A percentile compares a stretch with the other conserved stretches of the same genome.
These are phyloP conservation scores for Vitis hybrid DNA, from an alignment of 177 flowering plant genomes.

Conservation along the genomic window DNA sequence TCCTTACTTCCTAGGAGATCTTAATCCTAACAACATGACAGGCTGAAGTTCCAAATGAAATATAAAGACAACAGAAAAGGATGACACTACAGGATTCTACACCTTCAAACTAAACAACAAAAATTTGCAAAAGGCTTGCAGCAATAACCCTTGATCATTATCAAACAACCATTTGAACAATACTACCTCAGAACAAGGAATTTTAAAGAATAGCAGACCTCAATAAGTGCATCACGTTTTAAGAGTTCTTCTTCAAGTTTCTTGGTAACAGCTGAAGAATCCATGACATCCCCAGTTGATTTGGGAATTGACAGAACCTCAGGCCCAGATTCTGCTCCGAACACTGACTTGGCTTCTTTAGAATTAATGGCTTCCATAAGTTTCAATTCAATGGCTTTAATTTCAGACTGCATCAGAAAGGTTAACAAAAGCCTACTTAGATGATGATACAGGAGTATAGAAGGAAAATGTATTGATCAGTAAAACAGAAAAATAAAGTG, in stretches of 20 bases:
- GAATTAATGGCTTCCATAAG: constrained; percentile 57
- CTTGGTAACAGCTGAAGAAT: constrained; percentile 67
- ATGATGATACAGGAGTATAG: background rate
- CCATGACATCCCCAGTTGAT: constrained; percentile 45
- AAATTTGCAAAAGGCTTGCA: background rate
- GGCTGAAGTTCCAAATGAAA: background rate
- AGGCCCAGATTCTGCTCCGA: constrained; percentile 41
- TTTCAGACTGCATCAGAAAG: constrained; percentile 53
- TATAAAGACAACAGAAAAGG: background rate
- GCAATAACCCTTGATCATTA: background rate
- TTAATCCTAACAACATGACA: background rate
- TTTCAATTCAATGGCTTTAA: constrained; percentile 60
- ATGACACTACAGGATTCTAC: background rate
- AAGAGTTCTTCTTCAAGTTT: constrained; percentile 94
- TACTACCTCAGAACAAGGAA: background rate
- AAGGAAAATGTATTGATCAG: background rate
- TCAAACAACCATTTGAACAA: background rate
- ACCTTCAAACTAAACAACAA: background rate
- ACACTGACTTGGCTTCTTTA: constrained; percentile 36
- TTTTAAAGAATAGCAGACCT: constrained; percentile 44
- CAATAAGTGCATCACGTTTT: constrained; percentile 93
- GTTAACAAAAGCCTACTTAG: background rate
- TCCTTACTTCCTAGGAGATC: background rate
- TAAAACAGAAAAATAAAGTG: background rate
- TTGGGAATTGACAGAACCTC: constrained; percentile 33